phyloP scores from a whole-genome alignment of 495 filamentous ascomycete genomes.

The Talaromyces liani region DNA sequence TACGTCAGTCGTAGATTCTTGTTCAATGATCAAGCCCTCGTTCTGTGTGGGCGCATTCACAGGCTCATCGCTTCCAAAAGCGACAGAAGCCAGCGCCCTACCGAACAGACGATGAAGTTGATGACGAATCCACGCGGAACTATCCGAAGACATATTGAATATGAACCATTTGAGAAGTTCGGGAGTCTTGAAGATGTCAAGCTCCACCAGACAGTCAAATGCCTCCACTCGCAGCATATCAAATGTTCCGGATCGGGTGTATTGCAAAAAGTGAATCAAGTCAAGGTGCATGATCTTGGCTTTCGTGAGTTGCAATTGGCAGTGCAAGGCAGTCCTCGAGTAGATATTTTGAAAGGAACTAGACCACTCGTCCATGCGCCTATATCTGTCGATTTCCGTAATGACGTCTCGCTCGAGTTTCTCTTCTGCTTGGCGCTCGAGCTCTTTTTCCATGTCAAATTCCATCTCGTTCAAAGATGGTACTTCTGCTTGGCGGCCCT shows the following conservation, averaged over 20 bases:
- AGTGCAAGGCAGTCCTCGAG: slow-evolving; percentile 73
- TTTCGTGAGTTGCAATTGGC: slow-evolving; percentile 65
- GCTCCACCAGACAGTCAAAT: slow-evolving; percentile 71
- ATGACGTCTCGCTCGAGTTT: slow-evolving; percentile 62
- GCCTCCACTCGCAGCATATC: slow-evolving; percentile 77
- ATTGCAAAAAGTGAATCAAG: slow-evolving; percentile 66
- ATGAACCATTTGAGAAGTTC: slow-evolving; percentile 64
- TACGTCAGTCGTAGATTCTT: slow-evolving; percentile 59
- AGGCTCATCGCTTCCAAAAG: slow-evolving; percentile 54
- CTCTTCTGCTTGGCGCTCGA: slow-evolving; percentile 52
- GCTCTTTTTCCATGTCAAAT: slow-evolving; percentile 39
- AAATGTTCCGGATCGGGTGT: slow-evolving; percentile 68
- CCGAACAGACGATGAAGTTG: slow-evolving; percentile 60
- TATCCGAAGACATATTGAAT: slow-evolving; percentile 62
- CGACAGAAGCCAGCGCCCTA: slow-evolving; percentile 68
- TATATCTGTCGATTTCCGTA: slow-evolving; percentile 81
- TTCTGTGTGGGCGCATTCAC: slow-evolving; percentile 23
- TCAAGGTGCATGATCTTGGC: slow-evolving; percentile 56
- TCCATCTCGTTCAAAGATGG: slow-evolving; percentile 27
- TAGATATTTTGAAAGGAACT: slow-evolving; percentile 88
- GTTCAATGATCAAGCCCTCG: slow-evolving; percentile 73
- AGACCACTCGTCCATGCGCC: slow-evolving; percentile 90
- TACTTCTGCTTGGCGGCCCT: slow-evolving; percentile 39
- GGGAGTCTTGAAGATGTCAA: slow-evolving; percentile 59
- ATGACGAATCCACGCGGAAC: slow-evolving; percentile 72